phyloP scores from a whole-genome alignment of 1,139 yeast genomes.

The Diutina sp. region DNA sequence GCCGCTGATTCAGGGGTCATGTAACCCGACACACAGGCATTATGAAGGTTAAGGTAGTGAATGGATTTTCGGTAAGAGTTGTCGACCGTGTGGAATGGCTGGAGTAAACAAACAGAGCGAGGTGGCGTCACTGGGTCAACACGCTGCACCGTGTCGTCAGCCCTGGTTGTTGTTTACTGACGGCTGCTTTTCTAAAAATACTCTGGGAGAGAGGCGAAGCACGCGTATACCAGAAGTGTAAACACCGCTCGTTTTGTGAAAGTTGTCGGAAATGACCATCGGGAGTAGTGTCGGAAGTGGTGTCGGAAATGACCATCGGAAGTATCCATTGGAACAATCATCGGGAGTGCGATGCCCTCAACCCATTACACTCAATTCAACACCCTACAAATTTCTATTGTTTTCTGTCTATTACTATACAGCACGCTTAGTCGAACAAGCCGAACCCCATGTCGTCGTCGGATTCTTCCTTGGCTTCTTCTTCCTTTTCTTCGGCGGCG shows the following conservation, averaged over 20 bases:
- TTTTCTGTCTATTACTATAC: not conserved
- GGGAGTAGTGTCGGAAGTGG: not conserved
- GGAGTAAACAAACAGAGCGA: too few species aligned
- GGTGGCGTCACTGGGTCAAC: too few species aligned
- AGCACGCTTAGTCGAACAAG: slow-evolving; percentile 53
- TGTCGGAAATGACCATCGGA: not conserved
- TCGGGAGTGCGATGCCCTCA: not conserved
- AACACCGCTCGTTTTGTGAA: not conserved
- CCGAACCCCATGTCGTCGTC: slow-evolving; percentile 87
- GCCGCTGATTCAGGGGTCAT: too few species aligned
- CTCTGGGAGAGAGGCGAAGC: not conserved
- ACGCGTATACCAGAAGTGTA: not conserved
- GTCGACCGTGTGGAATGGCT: too few species aligned
- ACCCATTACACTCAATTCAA: not conserved
- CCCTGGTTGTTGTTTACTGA: too few species aligned
- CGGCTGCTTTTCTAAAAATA: too few species aligned
- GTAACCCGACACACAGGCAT: too few species aligned
- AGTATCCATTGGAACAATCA: too few species aligned
- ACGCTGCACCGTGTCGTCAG: not conserved
- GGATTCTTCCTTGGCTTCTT: slow-evolving; percentile 51
- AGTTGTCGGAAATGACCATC: not conserved
- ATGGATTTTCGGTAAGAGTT: too few species aligned
- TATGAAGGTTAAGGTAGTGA: too few species aligned
- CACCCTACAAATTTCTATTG: not conserved
- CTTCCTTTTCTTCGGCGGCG: slow-evolving; percentile 42